Percentiles rank a stretch among this genome's conserved stretches.
These are phyloP conservation scores for Theobroma grandiflorum DNA, from an alignment of 441 rosid species.

Conservation along the genomic window DNA sequence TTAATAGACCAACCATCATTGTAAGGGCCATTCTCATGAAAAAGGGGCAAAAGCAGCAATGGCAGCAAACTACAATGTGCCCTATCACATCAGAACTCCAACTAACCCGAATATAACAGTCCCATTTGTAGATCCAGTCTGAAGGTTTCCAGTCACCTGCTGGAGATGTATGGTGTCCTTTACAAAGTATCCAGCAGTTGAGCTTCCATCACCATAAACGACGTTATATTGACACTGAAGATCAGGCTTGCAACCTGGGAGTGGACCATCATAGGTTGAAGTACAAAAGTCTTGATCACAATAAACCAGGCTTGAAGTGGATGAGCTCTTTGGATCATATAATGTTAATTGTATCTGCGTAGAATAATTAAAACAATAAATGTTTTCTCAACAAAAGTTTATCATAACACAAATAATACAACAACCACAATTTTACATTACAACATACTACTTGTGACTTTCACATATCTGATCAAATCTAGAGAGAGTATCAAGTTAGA, in stretches of 20 bases:
- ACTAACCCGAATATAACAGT: slow-evolving; percentile 82
- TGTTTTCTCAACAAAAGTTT: background rate
- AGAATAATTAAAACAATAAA: slow-evolving; percentile 21
- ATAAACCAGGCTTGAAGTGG: slow-evolving; percentile 52
- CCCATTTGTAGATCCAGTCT: slow-evolving; percentile 65
- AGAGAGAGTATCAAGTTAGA: slow-evolving; percentile 3
- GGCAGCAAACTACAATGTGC: background rate
- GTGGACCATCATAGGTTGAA: slow-evolving; percentile 51
- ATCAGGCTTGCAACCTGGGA: slow-evolving; percentile 67
- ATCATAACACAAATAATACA: background rate
- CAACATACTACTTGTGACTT: background rate
- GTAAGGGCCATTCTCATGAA: background rate
- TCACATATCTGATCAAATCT: background rate
- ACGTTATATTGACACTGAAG: slow-evolving; percentile 68
- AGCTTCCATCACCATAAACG: slow-evolving; percentile 87
- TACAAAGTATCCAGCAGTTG: slow-evolving; percentile 79
- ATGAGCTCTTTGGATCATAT: slow-evolving; percentile 64
- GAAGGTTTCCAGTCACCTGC: slow-evolving; percentile 62
- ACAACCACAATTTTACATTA: background rate
- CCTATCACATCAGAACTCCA: slow-evolving; percentile 1
- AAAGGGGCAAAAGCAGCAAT: background rate
- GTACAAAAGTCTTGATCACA: slow-evolving; percentile 75
- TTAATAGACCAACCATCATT: background rate
- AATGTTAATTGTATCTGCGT: slow-evolving; percentile 65
- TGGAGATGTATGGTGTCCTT: slow-evolving; percentile 63